Base-by-base conservation (phyloP, 805 yeast species). In the Ogataea paraovalis region DNA sequence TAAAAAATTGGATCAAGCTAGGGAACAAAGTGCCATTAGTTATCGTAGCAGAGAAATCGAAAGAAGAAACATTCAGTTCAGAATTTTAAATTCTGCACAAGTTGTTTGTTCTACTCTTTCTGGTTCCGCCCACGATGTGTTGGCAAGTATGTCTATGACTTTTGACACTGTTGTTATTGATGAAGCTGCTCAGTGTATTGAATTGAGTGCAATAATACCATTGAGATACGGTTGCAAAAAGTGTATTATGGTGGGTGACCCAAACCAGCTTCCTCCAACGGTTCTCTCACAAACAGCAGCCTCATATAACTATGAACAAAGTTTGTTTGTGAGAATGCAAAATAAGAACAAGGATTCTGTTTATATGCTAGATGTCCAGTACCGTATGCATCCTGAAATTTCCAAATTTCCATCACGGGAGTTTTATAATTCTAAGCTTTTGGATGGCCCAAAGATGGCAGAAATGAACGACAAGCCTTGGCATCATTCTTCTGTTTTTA, bases 181-280 rank as follows among this genome's bases (percentile, higher is more conserved):
- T 70, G 99, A 92, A 66, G 99, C 99, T 2, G 95, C 97, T 56
- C 99, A 92, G 66, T 86, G 96, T 79, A 91, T 94, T 36, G 99
- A 92, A 62, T 63, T 92, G 32, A 88, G 97, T 7, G 87, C 96
- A 0, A 77, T 94, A 22, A 92, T 92, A 57, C 99, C 99, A 0
- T 71, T 94, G 54, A 74, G 96, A 59, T 94, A 91, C 64, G 98
- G 98, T 1, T 87, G 95, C 58, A 82, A 76, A 50, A 80, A 82
- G 46, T 92, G 98, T 69, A 85, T 94, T 42, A 86, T 94, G 96
- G 99, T 94, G 41, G 99, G 99, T 64, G 99, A 94, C 70, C 98
- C 98, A 2, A 91, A 94, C 63, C 99, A 94, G 69, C 75, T 94
- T 52, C 99, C 99, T 0, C 99, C 99, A 0, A 92, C 99, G 0